phyloP scores from a whole-genome alignment of 441 rosid species.

The Erodium trifolium region DNA sequence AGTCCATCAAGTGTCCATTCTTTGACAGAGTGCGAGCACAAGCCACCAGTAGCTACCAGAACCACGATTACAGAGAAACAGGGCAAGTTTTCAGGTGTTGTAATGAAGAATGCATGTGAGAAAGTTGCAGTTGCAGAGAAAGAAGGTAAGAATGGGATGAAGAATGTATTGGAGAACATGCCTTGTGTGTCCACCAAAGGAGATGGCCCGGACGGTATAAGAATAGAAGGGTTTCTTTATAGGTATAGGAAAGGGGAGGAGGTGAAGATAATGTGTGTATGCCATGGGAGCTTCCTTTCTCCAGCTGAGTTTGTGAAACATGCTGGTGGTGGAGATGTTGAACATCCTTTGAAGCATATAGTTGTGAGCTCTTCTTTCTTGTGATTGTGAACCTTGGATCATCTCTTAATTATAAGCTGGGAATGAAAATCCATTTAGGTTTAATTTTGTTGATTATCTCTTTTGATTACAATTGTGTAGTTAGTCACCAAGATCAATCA shows the following conservation, averaged over 20 bases:
- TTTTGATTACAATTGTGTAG: no score
- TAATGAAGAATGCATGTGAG: background rate
- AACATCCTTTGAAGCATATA: constrained; percentile 44
- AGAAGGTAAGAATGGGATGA: constrained; percentile 22
- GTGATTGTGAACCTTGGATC: constrained; percentile 20
- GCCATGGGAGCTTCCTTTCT: constrained; percentile 56
- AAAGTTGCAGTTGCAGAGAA: constrained; percentile 6
- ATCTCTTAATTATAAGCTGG: background rate
- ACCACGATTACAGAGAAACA: constrained; percentile 13
- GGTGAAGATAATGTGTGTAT: constrained; percentile 54
- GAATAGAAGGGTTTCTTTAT: constrained; percentile 57
- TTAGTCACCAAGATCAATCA: no score
- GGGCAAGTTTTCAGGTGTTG: constrained; percentile 9
- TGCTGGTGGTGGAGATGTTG: constrained; percentile 49
- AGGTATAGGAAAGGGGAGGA: constrained; percentile 45
- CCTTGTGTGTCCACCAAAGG: constrained; percentile 52
- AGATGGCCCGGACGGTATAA: constrained; percentile 44
- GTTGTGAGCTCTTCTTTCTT: constrained; percentile 42
- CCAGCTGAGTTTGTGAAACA: constrained; percentile 59
- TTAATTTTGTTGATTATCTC: no score
- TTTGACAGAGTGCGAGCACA: constrained; percentile 28
- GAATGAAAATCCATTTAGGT: no score
- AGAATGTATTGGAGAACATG: constrained; percentile 46
- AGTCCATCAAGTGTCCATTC: constrained; percentile 41
- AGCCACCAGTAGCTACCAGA: constrained; percentile 11